Evolutionary conservation across 140 eudicot genomes (phyloP), one percentile per base, ranked within the genome.

Genomic region (Bidens hawaiensis): DNA sequence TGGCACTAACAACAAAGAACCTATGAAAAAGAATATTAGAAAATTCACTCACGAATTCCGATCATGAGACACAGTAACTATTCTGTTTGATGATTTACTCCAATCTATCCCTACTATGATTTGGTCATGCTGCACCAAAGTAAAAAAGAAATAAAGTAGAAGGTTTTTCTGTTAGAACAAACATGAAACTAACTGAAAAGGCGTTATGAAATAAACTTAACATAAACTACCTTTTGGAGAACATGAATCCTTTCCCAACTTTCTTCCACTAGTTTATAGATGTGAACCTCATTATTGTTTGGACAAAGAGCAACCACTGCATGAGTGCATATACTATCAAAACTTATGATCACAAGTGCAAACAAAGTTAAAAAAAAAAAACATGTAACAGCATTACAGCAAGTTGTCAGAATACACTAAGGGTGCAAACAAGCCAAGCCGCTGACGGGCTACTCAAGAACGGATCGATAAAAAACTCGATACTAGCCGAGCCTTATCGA

Each of bases 31-130:
- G n/a, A n/a, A n/a, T n/a, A 33, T 42, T 19, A 15, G 61, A 52
- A 61, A 31, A 64, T 52, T 66, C 68, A 85, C 96, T 93, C 76
- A 93, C 99, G 99, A 88, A 77, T 93, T 93, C 64, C 99, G 82
- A 66, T 93, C 99, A 82, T 93, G 99, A 70, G 99, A 88, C 19
- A 93, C 99, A n/a, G 96, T 87, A 31, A 93, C 99, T 57, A 93
- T 88, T 77, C 80, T 76, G 94, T 93, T 85, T 41, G 95, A 82
- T 34, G 82, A 76, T 69, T 57, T 70, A 75, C 99, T 78, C 99
- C 99, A 93, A 67, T 93, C 99, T 54, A 93, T 75, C 52, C 95
- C 99, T n/a, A 94, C 88, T 63, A 93, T 85, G 66, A 93, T 81
- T 77, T 93, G 99, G 73, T 93, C 99, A 65, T 93, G 99, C 99